Evolutionary conservation across 192 early-diverging fungal genomes (phyloP).

Genomic region (Coemansia sp.): DNA sequence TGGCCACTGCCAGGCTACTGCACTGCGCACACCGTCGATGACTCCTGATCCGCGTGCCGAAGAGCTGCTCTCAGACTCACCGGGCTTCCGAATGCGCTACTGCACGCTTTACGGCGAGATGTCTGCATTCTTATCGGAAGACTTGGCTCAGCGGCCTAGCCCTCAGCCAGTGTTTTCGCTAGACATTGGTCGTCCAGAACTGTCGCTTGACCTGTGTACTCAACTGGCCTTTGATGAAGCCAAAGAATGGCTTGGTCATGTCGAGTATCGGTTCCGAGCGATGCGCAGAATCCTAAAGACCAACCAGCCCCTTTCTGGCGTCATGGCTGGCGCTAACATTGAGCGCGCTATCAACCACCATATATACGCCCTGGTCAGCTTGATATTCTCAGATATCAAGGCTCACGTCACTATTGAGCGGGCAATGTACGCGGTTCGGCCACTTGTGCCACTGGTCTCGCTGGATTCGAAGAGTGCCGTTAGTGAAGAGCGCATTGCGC

Average conservation of each 20-base stretch:
- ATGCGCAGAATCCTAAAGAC: conserved; percentile 17
- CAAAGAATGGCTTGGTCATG: conserved; percentile 22
- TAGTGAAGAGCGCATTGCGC: conserved; percentile 17
- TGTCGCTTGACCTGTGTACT: conserved; percentile 36
- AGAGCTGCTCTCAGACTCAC: conserved; percentile 27
- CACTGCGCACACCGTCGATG: conserved; percentile 46
- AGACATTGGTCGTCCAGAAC: conserved; percentile 41
- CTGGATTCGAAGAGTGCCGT: background rate
- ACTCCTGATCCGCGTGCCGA: conserved; percentile 50
- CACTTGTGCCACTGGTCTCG: conserved; percentile 16
- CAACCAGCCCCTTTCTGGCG: background rate
- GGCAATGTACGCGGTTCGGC: conserved; percentile 43
- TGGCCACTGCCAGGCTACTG: conserved; percentile 39
- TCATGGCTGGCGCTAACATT: background rate
- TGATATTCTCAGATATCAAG: conserved; percentile 50
- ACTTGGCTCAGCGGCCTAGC: conserved; percentile 37
- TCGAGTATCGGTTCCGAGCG: conserved; percentile 17
- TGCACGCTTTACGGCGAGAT: conserved; percentile 49
- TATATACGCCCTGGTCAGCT: conserved; percentile 29
- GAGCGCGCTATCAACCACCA: conserved; percentile 15
- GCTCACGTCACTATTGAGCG: conserved; percentile 39
- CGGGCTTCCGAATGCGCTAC: conserved; percentile 38
- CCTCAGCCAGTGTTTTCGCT: conserved; percentile 45
- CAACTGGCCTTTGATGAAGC: conserved; percentile 52
- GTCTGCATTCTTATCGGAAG: conserved; percentile 55